Percentiles rank a stretch among this genome's conserved stretches.
Conservation (phyloP, 2,329 filamentous ascomycete species). For the Ampelomyces quisqualis region DNA sequence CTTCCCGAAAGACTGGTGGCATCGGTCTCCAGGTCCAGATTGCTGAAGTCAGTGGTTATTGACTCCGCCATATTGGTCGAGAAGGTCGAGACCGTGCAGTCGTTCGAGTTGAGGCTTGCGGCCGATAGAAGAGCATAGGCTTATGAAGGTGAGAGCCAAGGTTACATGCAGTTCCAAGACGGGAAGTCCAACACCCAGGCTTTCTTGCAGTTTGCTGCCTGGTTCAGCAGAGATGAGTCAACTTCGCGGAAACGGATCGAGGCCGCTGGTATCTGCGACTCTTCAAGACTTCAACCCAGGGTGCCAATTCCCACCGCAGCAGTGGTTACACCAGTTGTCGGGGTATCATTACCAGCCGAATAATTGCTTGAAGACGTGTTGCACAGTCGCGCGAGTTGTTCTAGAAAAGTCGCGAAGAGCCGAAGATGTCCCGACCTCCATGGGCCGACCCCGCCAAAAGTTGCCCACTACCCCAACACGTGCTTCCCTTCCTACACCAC, state of each 20-base stretch:
- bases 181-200: too few relatives aligned
- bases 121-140: background rate
- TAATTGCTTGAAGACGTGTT: background rate
- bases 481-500: conserved; percentile 13
- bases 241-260: too few relatives aligned
- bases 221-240: too few relatives aligned
- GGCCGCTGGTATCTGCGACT: too few relatives aligned
- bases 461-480: conserved; percentile 14
- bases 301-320: too few relatives aligned
- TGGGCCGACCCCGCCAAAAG: conserved; percentile 34
- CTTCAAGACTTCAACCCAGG: too few relatives aligned
- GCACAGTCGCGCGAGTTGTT: background rate
- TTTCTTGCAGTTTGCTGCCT: too few relatives aligned
- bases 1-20: conserved; percentile 4
- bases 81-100: too few relatives aligned
- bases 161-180: too few relatives aligned
- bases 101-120: too few relatives aligned
- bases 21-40: conserved; percentile 13
- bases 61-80: conserved; percentile 17
- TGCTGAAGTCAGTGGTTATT: conserved; percentile 11
- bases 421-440: conserved; percentile 15
- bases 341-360: too few relatives aligned
- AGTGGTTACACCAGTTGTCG: too few relatives aligned
- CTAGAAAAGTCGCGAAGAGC: conserved; percentile 5
- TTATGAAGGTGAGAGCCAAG: background rate